Evolutionary conservation across 1,139 yeast species (phyloP), one percentile per base, ranked within the genome.

Genomic region (Yamadazyma sp.): DNA sequence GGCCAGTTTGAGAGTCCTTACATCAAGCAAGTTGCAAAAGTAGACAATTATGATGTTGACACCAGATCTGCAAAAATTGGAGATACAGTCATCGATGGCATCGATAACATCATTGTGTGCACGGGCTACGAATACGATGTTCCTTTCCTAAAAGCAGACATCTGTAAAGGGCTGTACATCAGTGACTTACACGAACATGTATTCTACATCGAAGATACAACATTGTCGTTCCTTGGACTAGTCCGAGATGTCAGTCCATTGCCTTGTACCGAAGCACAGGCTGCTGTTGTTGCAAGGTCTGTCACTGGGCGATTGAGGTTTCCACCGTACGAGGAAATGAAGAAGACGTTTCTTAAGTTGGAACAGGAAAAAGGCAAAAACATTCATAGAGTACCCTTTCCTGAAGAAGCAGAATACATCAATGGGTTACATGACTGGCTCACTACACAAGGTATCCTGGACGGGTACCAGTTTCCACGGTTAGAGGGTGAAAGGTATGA

Each of bases 241-340:
- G 61, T 64, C 28, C 67, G 67, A 40, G 57, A 62, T 33, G 60
- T 71, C 17, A 59, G 70, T 23, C 78, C 78, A 20, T 64, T 73
- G 61, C 73, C 78, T 23, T 57, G 69, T 23, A 60, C 73, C 3
- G 78, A 73, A 52, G 63, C 67, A 16, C 78, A 73, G 50, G 71
- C 65, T 6, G 67, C 70, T 17, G 54, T 67, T n/a, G 57, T 71
- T 30, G 67, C 77, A 4, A 57, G 77, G 33, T 63, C 62, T 2
- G 56, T 61, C 38, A 59, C 70, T 22, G 77, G 77, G 8, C 57
- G 73, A 37, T 45, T 62, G 9, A 32, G 40, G 10, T 52, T 73
- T 25, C 78, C 78, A 0, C 34, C 56, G 4, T 36, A 45, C 12
- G 50, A 52, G 21, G 64, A 56, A 17, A 71, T 70, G 73, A 21